Evolutionary conservation across 441 rosid genomes (phyloP).

Genomic region (Erodium trifolium): DNA sequence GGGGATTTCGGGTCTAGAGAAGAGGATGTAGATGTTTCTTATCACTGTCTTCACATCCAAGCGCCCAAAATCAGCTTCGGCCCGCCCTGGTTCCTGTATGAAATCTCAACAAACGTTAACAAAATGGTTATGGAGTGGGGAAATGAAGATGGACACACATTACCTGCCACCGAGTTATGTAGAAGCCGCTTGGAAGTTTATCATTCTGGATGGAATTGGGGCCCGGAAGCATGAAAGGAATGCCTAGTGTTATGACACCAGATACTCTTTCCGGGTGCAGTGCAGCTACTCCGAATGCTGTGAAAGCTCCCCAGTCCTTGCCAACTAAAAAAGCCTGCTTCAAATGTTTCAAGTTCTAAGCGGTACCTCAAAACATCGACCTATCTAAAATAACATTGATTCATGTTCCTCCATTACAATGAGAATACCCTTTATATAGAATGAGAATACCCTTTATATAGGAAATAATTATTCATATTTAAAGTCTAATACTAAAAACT

Average conservation of each 20-base stretch:
- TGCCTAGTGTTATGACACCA: slow-evolving; percentile 37
- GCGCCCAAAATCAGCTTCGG: slow-evolving; percentile 55
- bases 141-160: not conserved
- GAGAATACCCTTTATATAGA: too few species aligned
- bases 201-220: not conserved
- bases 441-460: too few species aligned
- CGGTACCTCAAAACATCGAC: too few species aligned
- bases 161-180: slow-evolving; percentile 42
- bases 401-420: too few species aligned
- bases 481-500: too few species aligned
- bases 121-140: not conserved
- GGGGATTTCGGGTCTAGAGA: slow-evolving; percentile 43
- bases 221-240: slow-evolving; percentile 32
- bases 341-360: too few species aligned
- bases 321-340: slow-evolving; percentile 41
- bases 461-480: not conserved
- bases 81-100: slow-evolving; percentile 40
- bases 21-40: slow-evolving; percentile 37
- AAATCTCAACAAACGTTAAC: too few species aligned
- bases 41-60: slow-evolving; percentile 49
- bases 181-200: slow-evolving; percentile 48
- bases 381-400: too few species aligned
- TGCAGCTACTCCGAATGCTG: slow-evolving; percentile 28
- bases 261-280: slow-evolving; percentile 34
- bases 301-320: slow-evolving; percentile 42